Evolutionary conservation across 495 filamentous ascomycete genomes (phyloP).

Genomic region (Melanomma pulvis-pyrius): DNA sequence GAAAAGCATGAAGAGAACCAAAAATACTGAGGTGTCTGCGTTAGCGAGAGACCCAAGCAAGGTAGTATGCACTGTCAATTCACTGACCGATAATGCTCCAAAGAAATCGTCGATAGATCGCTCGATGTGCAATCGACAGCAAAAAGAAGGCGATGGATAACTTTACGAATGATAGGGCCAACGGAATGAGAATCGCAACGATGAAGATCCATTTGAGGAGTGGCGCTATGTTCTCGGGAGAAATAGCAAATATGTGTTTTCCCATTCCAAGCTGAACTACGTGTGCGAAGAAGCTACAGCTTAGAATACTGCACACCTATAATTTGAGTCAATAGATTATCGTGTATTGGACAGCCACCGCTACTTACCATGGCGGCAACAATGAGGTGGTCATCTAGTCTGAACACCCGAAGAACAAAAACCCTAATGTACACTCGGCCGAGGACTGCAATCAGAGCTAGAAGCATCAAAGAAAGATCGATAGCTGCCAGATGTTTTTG

Average conservation of each 20-base stretch:
- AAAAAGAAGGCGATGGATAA: slow-evolving; percentile 42
- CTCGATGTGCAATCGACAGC: slow-evolving; percentile 28
- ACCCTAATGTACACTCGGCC: slow-evolving; percentile 21
- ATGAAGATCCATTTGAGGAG: slow-evolving; percentile 34
- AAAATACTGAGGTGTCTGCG: slow-evolving; percentile 30
- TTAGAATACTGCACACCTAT: slow-evolving; percentile 12
- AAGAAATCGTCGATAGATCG: slow-evolving; percentile 29
- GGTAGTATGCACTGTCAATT: background rate
- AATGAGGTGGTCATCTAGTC: slow-evolving; percentile 37
- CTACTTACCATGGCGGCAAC: slow-evolving; percentile 30
- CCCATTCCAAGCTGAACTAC: slow-evolving; percentile 37
- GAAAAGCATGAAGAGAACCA: slow-evolving; percentile 35
- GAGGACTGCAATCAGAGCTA: slow-evolving; percentile 21
- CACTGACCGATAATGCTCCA: slow-evolving; percentile 37
- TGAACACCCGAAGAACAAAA: slow-evolving; percentile 15
- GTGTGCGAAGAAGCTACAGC: slow-evolving; percentile 16
- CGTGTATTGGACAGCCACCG: background rate
- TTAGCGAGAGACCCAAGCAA: background rate
- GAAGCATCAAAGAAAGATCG: slow-evolving; percentile 3
- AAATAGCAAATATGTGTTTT: slow-evolving; percentile 31
- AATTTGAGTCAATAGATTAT: background rate
- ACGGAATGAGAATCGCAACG: slow-evolving; percentile 14
- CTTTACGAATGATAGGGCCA: slow-evolving; percentile 32
- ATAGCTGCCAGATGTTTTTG: slow-evolving; percentile 17
- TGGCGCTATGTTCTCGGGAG: slow-evolving; percentile 4